phyloP scores from a whole-genome alignment of 805 yeast genomes.

The Candida dendrica region DNA sequence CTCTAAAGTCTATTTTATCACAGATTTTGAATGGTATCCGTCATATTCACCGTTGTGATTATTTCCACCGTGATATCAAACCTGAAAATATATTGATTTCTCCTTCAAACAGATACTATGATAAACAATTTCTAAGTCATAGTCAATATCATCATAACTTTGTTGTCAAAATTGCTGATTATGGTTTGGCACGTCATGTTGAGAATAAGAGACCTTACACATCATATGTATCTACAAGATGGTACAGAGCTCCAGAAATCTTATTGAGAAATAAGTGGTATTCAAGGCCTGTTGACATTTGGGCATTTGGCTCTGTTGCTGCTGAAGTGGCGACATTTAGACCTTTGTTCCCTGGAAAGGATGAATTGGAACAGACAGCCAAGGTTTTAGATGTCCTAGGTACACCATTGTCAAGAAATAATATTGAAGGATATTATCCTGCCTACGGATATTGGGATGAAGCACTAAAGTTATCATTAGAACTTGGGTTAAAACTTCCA shows the following conservation, averaged over 20 bases:
- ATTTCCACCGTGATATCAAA: constrained; percentile 84
- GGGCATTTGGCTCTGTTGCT: constrained; percentile 84
- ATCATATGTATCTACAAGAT: constrained; percentile 73
- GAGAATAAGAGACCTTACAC: constrained; percentile 52
- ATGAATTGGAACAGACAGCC: constrained; percentile 74
- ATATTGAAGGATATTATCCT: constrained; percentile 27
- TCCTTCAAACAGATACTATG: constrained; percentile 46
- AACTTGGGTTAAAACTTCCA: constrained; percentile 54
- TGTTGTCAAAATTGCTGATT: constrained; percentile 71
- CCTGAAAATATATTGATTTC: constrained; percentile 86
- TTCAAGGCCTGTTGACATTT: constrained; percentile 67
- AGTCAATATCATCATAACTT: constrained; percentile 31
- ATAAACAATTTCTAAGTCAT: constrained; percentile 22
- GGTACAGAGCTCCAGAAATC: constrained; percentile 85
- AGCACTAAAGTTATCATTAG: constrained; percentile 43
- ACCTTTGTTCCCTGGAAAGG: constrained; percentile 80
- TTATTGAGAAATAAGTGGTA: constrained; percentile 55
- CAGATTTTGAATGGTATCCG: constrained; percentile 72
- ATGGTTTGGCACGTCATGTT: constrained; percentile 65
- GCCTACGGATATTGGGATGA: constrained; percentile 74
- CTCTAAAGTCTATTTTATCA: constrained; percentile 58
- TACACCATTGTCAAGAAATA: constrained; percentile 43
- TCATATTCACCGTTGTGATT: constrained; percentile 68
- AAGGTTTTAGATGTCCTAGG: constrained; percentile 66
- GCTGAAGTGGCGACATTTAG: constrained; percentile 62